Evolutionary conservation across 257 asterid species (phyloP), one percentile per base, ranked within the genome.

Genomic region (Solanum raphanifolium): DNA sequence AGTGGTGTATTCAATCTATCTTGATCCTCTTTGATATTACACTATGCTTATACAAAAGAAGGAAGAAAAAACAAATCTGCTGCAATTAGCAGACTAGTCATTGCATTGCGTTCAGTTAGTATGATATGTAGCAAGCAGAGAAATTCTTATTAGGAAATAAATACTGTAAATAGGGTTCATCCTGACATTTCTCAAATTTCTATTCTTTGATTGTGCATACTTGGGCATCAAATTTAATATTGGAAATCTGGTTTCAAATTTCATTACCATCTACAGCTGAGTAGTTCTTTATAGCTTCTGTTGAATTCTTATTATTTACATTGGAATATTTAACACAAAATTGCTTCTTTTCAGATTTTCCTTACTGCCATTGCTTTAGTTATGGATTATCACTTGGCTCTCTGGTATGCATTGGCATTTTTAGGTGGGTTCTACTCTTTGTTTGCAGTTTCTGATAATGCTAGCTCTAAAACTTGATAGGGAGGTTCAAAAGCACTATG

Each of bases 341-440:
- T 68, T 88, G 15, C 83, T 66, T 83, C 91, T 81, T 21, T 87
- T 68, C 96, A 97, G 99, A 90, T 95, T 93, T 94, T 94, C 92
- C 98, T 97, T 84, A 95, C 93, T 78, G 98, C 95, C 85, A 86
- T 95, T 81, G 95, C 99, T 87, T 90, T 95, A 91, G 85, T 94
- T 83, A 69, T 95, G 95, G 99, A 97, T 90, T 93, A 94, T 92
- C 99, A 94, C 94, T 88, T 97, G 95, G 95, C 98, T 82, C 90
- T 95, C 88, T 95, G 98, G 99, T 95, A 97, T 90, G 91, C 94
- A 38, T 88, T 94, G 88, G 95, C 92, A 35, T 97, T 93, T 87
- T 83, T 91, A 83, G 99, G 99, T 95, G 93, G 89, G 98, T 90
- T 88, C 83, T 86, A 85, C 69, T 68, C 83, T 43, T 34, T 34